Evolutionary conservation across 495 filamentous ascomycete species (phyloP), one percentile per base, ranked within the genome.

Genomic region (Darksidea phi): DNA sequence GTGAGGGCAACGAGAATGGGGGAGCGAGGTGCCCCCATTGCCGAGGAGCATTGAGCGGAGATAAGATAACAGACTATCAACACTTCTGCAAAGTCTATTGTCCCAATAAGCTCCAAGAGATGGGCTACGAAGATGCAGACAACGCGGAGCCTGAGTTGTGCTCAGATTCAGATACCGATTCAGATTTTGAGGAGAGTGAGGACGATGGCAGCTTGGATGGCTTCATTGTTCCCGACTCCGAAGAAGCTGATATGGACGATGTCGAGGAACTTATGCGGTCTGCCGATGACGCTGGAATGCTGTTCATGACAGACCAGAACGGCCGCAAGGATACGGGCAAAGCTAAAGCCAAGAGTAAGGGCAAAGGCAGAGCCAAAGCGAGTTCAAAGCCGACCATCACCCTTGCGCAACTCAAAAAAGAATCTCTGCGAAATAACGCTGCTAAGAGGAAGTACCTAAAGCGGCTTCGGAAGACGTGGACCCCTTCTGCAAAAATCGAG

Each of bases 81-180:
- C 79, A 84, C 1, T 98, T 98, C 75, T 82, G 83, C 62, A 86
- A 88, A 63, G 86, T 86, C 28, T 83, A 96, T 71, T 83, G 82
- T 69, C 82, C 82, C 1, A 72, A 74, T 56, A 62, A 70, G 48
- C 41, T 69, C 5, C 37, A 57, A 11, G 78, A 83, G 48, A 24
- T 42, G 8, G 66, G 53, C 7, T 55, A 70, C 17, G 73, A 67
- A 4, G 58, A 67, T 13, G 51, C 63, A 15, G 64, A 68, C 11
- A 72, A 65, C 58, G 62, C 17, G 17, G 64, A 54, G 4, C 57
- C 68, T 20, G 75, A 69, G 3, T 63, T 68, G 8, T 72, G 65
- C 58, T 64, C 70, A 11, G 69, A 73, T 34, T 59, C 54, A 17
- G 64, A 70, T 20, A 53, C 56, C 1, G 68, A 66, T 25, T 57